Conservation (phyloP, 1,284 basidiomycete genomes). For the Fomitopsis betulina region DNA sequence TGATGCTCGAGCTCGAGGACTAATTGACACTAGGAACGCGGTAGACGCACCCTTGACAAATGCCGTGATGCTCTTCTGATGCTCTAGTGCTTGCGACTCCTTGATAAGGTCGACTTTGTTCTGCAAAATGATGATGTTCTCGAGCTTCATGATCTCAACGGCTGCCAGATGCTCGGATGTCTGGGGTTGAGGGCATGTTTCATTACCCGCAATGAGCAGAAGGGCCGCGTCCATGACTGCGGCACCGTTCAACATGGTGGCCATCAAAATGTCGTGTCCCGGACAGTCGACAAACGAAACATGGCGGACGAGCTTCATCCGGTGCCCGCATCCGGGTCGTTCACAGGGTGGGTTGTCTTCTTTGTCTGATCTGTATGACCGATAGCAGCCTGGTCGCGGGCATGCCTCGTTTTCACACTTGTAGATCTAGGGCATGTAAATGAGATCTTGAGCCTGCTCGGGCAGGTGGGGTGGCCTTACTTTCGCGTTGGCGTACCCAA, state of each 20-base stretch:
- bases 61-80: slow-evolving; percentile 88
- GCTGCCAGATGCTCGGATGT: slow-evolving; percentile 98
- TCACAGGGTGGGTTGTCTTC: slow-evolving; percentile 94
- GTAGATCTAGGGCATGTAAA: slow-evolving; percentile 69
- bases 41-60: slow-evolving; percentile 81
- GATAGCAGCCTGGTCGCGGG: slow-evolving; percentile 90
- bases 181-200: slow-evolving; percentile 98
- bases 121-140: slow-evolving; percentile 97
- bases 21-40: too few relatives aligned
- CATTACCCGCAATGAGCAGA: slow-evolving; percentile 93
- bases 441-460: background rate
- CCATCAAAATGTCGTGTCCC: slow-evolving; percentile 97
- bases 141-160: slow-evolving; percentile 98
- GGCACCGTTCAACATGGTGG: slow-evolving; percentile 99
- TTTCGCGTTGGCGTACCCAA: slow-evolving; percentile 98
- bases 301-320: slow-evolving; percentile 90
- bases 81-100: slow-evolving; percentile 87
- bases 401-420: slow-evolving; percentile 94
- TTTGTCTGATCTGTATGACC: slow-evolving; percentile 91
- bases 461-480: slow-evolving; percentile 39
- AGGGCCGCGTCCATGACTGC: slow-evolving; percentile 99
- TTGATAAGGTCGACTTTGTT: slow-evolving; percentile 97
- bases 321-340: slow-evolving; percentile 84
- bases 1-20: background rate
- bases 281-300: slow-evolving; percentile 98